Conservation (phyloP, 73 alveolate species). For the Strombidium stylifer region DNA sequence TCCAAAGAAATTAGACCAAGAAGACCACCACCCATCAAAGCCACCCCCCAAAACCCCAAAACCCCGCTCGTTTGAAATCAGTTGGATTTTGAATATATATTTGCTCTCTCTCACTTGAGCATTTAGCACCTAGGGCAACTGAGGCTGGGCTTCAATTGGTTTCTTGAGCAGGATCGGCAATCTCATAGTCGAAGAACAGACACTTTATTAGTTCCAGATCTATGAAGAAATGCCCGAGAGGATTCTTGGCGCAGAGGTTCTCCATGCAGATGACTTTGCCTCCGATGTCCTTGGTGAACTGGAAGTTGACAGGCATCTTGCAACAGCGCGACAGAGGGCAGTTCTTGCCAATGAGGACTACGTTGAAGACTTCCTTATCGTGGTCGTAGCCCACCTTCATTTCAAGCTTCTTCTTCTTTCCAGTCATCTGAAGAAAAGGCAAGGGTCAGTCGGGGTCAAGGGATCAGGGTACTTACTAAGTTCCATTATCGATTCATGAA, state of each 20-base stretch:
- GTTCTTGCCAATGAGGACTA: conserved; percentile 34
- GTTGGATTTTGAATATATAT: background rate
- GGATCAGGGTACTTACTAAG: no score
- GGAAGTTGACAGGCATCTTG: conserved; percentile 43
- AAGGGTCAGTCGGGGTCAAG: no score
- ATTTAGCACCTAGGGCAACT: no score
- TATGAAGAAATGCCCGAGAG: conserved; percentile 37
- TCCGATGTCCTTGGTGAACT: conserved; percentile 38
- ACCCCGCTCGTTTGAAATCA: background rate
- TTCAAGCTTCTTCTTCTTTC: conserved; percentile 7
- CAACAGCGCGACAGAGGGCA: conserved; percentile 50
- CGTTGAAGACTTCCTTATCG: conserved; percentile 25
- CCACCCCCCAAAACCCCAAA: background rate
- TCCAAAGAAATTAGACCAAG: background rate
- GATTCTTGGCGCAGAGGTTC: conserved; percentile 44
- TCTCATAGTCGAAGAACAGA: background rate
- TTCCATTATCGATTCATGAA: no score
- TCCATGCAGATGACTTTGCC: conserved; percentile 61
- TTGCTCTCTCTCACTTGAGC: background rate
- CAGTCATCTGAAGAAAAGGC: no score
- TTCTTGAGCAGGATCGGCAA: background rate
- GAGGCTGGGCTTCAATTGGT: conserved; percentile 1
- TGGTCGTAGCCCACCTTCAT: conserved; percentile 27
- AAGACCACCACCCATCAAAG: conserved; percentile 3
- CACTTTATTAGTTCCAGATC: conserved; percentile 1